phyloP scores from a whole-genome alignment of 2,329 filamentous ascomycete genomes.

The Colletotrichum aenigma region DNA sequence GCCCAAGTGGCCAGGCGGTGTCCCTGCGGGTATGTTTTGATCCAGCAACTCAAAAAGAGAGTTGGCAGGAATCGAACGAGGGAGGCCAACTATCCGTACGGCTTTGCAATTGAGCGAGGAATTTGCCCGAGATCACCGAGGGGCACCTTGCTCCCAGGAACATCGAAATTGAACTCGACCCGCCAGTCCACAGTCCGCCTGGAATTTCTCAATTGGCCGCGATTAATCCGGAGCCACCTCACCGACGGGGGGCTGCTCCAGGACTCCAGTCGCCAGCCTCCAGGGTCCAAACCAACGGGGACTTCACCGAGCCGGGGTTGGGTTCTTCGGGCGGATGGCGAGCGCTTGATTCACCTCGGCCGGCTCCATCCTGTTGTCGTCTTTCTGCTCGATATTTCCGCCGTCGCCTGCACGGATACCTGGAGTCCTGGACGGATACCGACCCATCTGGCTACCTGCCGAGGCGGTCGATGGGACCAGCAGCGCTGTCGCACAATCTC shows the following conservation, averaged over 20 bases:
- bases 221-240: constrained; percentile 7
- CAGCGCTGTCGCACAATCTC: neutral
- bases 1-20: neutral
- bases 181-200: neutral
- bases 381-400: neutral
- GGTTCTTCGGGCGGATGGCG: neutral
- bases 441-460: neutral
- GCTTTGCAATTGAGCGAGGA: neutral
- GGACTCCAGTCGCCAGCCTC: neutral
- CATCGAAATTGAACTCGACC: neutral
- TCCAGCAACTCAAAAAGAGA: neutral
- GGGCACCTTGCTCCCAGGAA: neutral
- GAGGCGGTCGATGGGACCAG: neutral
- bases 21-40: neutral
- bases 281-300: neutral
- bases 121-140: constrained; percentile 15
- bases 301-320: neutral
- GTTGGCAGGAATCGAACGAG: neutral
- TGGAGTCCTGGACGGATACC: neutral
- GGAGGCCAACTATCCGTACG: neutral
- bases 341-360: neutral
- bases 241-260: neutral
- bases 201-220: constrained; percentile 2
- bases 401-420: neutral
- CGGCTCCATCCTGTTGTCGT: neutral